phyloP scores from a whole-genome alignment of 495 filamentous ascomycete genomes.

The Pyrenula aspistea region DNA sequence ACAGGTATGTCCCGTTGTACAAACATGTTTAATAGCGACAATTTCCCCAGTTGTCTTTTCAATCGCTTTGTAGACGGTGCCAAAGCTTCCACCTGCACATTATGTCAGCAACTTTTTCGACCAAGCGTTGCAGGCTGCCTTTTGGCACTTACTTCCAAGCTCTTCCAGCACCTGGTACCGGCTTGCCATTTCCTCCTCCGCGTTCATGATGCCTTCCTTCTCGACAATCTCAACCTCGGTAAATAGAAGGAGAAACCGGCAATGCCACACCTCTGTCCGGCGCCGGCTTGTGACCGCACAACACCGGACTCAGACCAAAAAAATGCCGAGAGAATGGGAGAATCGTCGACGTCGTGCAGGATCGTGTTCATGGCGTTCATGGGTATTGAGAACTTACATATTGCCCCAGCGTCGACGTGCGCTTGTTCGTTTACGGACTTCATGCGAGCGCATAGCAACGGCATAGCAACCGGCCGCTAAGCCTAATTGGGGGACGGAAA shows the following conservation, averaged over 20 bases:
- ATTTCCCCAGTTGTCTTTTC: slow-evolving; percentile 75
- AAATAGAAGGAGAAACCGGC: neutral
- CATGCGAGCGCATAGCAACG: neutral
- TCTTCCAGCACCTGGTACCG: slow-evolving; percentile 89
- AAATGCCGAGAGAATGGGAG: neutral
- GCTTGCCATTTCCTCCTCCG: slow-evolving; percentile 57
- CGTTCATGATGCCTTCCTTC: slow-evolving; percentile 23
- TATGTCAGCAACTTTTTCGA: slow-evolving; percentile 8
- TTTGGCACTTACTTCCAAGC: slow-evolving; percentile 61
- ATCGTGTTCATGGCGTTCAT: neutral
- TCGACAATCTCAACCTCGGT: neutral
- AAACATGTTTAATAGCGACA: slow-evolving; percentile 84
- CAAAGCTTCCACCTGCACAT: slow-evolving; percentile 74
- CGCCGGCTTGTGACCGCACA: neutral
- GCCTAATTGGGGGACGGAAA: neutral
- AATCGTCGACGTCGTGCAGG: neutral
- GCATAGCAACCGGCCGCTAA: neutral
- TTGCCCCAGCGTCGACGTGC: neutral
- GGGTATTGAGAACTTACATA: neutral
- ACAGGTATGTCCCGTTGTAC: slow-evolving; percentile 9
- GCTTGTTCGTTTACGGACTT: neutral
- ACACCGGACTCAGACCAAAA: neutral
- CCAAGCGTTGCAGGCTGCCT: neutral
- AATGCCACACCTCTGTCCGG: neutral
- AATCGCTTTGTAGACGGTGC: slow-evolving; percentile 91